Evolutionary conservation across 768 basidiomycete genomes (phyloP).

Genomic region (Gloeopeniophorella convolvens): DNA sequence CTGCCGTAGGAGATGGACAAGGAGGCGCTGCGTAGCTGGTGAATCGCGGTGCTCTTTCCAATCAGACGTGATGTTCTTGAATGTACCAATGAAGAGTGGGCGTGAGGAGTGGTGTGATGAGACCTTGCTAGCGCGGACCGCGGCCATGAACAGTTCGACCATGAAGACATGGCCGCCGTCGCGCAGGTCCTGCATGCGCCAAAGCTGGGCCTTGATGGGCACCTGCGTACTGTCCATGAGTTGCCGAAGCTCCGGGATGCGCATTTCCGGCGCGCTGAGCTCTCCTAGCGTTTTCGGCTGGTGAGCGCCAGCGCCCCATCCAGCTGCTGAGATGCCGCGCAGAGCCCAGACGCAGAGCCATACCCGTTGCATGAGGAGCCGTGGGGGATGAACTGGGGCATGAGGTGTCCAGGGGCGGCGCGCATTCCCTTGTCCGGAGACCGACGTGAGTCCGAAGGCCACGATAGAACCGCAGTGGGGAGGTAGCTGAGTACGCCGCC

Average conservation of each 20-base stretch:
- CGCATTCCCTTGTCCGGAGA: background rate
- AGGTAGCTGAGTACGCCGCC: slow-evolving; percentile 8
- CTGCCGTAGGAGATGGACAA: slow-evolving; percentile 25
- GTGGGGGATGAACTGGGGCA: slow-evolving; percentile 9
- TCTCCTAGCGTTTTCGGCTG: slow-evolving; percentile 5
- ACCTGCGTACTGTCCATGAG: background rate
- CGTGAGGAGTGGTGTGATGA: background rate
- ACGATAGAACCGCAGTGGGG: slow-evolving; percentile 4
- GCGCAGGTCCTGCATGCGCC: slow-evolving; percentile 10
- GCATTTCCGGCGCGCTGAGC: slow-evolving; percentile 2
- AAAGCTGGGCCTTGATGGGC: slow-evolving; percentile 4
- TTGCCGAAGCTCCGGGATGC: background rate
- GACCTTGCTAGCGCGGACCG: background rate
- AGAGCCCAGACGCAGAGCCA: slow-evolving; percentile 6
- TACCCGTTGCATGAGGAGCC: slow-evolving; percentile 1
- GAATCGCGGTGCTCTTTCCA: background rate
- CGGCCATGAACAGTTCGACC: slow-evolving; percentile 10
- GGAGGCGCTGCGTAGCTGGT: slow-evolving; percentile 11
- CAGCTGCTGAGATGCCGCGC: background rate
- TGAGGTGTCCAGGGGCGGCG: background rate
- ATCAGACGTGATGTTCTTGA: slow-evolving; percentile 2
- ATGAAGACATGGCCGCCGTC: slow-evolving; percentile 10
- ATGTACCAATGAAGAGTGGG: slow-evolving; percentile 4
- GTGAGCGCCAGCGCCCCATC: background rate
- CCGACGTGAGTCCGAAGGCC: slow-evolving; percentile 1